These are phyloP conservation scores for Cyanophora paradoxa DNA, from an alignment of 78 protist species.

Conservation along the genomic window DNA sequence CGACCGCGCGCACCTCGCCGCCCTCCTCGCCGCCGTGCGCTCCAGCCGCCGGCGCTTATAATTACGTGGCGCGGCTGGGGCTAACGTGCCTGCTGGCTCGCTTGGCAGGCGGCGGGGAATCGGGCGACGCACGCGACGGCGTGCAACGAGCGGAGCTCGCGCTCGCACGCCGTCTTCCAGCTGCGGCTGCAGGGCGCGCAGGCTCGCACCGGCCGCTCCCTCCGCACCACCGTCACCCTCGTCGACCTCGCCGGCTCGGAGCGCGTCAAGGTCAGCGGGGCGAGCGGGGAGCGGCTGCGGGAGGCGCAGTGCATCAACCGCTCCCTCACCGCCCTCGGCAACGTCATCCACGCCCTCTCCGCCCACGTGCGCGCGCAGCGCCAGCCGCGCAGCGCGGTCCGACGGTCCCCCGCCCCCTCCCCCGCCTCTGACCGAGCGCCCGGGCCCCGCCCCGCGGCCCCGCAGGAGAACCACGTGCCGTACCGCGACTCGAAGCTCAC, in stretches of 20 bases:
- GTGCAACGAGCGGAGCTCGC: constrained; percentile 7
- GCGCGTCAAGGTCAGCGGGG: not conserved
- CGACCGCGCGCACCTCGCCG: too few relatives aligned
- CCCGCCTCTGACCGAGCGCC: too few relatives aligned
- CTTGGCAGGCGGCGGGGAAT: too few relatives aligned
- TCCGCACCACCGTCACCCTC: not conserved
- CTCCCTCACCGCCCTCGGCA: constrained; percentile 31
- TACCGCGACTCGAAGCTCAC: constrained; percentile 13
- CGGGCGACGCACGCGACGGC: too few relatives aligned
- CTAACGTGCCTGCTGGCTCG: too few relatives aligned
- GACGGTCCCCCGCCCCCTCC: too few relatives aligned
- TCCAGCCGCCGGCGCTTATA: too few relatives aligned
- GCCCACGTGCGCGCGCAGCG: too few relatives aligned
- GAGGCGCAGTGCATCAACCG: constrained; percentile 42
- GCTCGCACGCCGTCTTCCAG: constrained; percentile 31
- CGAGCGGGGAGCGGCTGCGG: not conserved
- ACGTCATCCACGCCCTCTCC: constrained; percentile 37
- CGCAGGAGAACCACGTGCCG: constrained; percentile 1
- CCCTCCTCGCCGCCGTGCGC: too few relatives aligned
- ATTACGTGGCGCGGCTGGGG: too few relatives aligned
- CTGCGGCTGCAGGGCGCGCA: not conserved
- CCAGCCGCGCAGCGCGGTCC: not conserved
- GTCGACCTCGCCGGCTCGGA: constrained; percentile 33
- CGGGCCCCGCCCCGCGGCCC: not conserved
- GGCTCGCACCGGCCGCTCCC: not conserved